These are phyloP conservation scores for Carex scoparia DNA, from an alignment of 176 grass and related monocot genomes.

Conservation along the genomic window DNA sequence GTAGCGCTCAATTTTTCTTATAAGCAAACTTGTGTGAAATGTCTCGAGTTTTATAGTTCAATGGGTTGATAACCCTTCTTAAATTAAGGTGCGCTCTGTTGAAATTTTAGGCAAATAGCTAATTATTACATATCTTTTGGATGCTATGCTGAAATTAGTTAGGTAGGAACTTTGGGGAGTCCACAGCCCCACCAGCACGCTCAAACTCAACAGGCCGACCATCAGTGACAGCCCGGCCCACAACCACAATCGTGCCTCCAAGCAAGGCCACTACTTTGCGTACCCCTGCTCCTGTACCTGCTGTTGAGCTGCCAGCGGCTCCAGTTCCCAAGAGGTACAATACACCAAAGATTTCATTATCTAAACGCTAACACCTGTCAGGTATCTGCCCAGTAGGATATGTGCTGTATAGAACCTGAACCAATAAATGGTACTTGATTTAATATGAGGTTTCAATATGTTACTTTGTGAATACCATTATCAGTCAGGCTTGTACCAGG, in stretches of 20 bases:
- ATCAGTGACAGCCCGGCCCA: constrained; percentile 50
- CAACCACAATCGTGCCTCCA: constrained; percentile 61
- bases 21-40: background rate
- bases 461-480: background rate
- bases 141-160: constrained; percentile 70
- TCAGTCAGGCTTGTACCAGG: background rate
- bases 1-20: background rate
- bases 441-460: constrained; percentile 8
- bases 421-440: background rate
- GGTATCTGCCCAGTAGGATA: background rate
- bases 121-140: background rate
- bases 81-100: background rate
- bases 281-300: constrained; percentile 58
- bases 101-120: background rate
- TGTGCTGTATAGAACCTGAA: constrained; percentile 16
- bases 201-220: constrained; percentile 75
- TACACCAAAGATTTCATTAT: background rate
- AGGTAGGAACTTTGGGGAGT: constrained; percentile 89
- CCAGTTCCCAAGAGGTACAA: constrained; percentile 48
- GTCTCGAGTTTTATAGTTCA: background rate
- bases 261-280: constrained; percentile 57
- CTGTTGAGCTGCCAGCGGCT: constrained; percentile 55
- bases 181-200: constrained; percentile 44
- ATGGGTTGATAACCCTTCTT: background rate
- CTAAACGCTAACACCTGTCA: background rate